Base-by-base conservation (phyloP, 768 basidiomycete species). In the Auricularia sp. region DNA sequence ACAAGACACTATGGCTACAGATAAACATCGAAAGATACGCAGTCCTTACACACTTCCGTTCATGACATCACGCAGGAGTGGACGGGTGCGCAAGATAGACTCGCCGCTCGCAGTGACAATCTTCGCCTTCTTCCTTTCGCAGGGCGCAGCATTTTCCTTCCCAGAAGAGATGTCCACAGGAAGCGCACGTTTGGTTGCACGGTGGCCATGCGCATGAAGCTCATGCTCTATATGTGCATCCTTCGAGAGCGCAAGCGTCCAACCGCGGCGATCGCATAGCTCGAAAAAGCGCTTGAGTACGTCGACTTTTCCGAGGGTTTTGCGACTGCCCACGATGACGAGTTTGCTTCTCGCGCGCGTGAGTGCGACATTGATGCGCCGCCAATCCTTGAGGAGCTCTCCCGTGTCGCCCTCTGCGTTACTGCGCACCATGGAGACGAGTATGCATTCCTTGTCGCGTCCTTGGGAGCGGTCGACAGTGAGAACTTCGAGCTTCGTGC, bases 391-490 rank as follows among this genome's bases (percentile, higher is more conserved):
- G 33, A 98, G 79, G 2, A 99, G 81, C 62, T 98, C 94, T 8
- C 97, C 97, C 34, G 93, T 81, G 74, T 80, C 81, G 65, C 87
- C 87, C 0, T 77, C 75, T 51, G 87, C 85, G 69, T 99, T 98
- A 0, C 91, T 92, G 65, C 93, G 80, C 4, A 96, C 94, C 80
- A 98, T 84, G 21, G 93, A 94, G 62, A 98, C 88, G 67, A 99
- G 80, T 65, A 98, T 86, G 72, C 91, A 93, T 58, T 96, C 93
- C 73, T 99, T 98, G 75, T 99, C 96, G 60, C 96, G 77, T 0
- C 96, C 95, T 75, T 97, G 95, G 74, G 90, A 92, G 64, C 86
- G 87, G 76, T 98, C 96, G 3, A 93, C 94, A 0, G 95, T 98
- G 65, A 96, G 76, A 59, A 94, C 84, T 74, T 98, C 95, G 14